Percentiles rank a stretch among this genome's conserved stretches.
Evolutionary conservation across 768 basidiomycete species (phyloP).

Genomic region (Podaxis sp.): DNA sequence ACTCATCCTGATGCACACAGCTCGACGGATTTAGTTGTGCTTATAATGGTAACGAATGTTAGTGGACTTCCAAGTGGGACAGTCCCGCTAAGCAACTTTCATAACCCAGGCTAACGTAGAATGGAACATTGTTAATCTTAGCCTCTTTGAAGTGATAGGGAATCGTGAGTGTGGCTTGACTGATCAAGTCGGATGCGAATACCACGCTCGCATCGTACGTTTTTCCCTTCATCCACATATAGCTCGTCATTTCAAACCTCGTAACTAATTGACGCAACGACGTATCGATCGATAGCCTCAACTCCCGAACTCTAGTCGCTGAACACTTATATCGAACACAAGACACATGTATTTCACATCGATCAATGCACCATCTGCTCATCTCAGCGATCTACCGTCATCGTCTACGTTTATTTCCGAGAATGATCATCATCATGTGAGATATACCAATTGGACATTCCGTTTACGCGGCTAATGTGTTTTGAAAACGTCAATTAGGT

Average conservation of each 20-base stretch:
- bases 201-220: conserved; percentile 4
- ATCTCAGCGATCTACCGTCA: not conserved
- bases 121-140: not conserved
- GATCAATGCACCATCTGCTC: not conserved
- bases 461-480: too few species aligned
- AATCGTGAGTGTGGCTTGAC: not conserved
- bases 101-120: not conserved
- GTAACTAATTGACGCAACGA: not conserved
- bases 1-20: not conserved
- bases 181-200: not conserved
- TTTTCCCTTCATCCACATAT: not conserved
- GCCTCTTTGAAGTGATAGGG: not conserved
- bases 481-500: too few species aligned
- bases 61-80: not conserved
- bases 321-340: not conserved
- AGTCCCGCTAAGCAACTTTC: too few species aligned
- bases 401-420: not conserved
- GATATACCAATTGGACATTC: too few species aligned
- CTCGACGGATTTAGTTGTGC: not conserved
- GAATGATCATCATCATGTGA: not conserved
- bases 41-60: not conserved
- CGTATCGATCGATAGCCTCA: not conserved
- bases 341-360: not conserved
- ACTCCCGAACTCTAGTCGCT: not conserved
- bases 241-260: not conserved